Evolutionary conservation across 1,284 basidiomycete species (phyloP).

Genomic region (Ceratobasidium sp.): DNA sequence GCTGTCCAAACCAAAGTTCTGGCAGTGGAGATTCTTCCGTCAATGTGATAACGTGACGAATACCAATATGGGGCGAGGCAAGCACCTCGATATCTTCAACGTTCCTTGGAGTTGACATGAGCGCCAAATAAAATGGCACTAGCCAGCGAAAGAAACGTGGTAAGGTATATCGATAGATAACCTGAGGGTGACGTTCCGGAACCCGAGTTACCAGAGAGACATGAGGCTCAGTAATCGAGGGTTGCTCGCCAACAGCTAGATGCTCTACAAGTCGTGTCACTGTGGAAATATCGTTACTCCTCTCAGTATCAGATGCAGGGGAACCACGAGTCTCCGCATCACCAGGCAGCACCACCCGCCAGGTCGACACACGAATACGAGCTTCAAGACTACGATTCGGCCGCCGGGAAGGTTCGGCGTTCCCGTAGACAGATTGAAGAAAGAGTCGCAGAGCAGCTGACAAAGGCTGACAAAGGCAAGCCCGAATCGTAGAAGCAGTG

Average conservation of each 20-base stretch:
- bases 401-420: constrained; percentile 1
- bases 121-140: constrained; percentile 66
- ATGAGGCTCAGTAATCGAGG: constrained; percentile 53
- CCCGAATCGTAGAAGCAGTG: background rate
- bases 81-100: constrained; percentile 64
- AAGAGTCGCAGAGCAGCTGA: background rate
- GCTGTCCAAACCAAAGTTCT: constrained; percentile 61
- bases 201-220: constrained; percentile 58
- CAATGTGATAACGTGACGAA: constrained; percentile 67
- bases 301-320: background rate
- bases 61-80: constrained; percentile 61
- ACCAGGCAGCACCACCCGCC: too few species aligned
- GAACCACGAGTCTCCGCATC: background rate
- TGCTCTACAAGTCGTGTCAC: background rate
- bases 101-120: constrained; percentile 68
- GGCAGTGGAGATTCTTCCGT: constrained; percentile 67
- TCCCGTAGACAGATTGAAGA: constrained; percentile 1
- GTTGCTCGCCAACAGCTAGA: constrained; percentile 44
- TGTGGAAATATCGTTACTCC: background rate
- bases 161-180: constrained; percentile 55
- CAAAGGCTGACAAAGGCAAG: constrained; percentile 26
- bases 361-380: constrained; percentile 22
- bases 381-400: constrained; percentile 20
- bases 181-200: constrained; percentile 55
- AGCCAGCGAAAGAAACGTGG: constrained; percentile 72